Percentiles rank a stretch among this genome's conserved stretches.
phyloP scores from a whole-genome alignment of 2,329 filamentous ascomycete genomes.

The Leptographium flavum region DNA sequence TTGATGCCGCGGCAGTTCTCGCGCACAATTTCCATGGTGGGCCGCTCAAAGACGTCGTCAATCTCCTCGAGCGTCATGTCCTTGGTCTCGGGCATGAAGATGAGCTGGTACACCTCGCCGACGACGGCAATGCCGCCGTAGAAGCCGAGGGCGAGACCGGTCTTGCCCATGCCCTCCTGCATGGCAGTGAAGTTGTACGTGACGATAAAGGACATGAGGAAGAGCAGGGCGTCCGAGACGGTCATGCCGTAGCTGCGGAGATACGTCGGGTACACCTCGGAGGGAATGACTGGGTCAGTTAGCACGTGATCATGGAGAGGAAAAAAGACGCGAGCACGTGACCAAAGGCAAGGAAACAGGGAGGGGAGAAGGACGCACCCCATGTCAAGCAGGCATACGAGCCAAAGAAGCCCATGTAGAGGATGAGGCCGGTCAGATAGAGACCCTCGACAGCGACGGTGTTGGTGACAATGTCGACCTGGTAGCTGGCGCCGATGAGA shows the following conservation, averaged over 20 bases:
- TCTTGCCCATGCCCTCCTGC: conserved; percentile 51
- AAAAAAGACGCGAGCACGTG: no score
- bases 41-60: conserved; percentile 45
- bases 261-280: conserved; percentile 60
- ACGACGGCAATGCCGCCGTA: conserved; percentile 60
- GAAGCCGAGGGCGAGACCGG: conserved; percentile 54
- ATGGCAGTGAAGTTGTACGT: conserved; percentile 64
- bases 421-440: conserved; percentile 52
- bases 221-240: conserved; percentile 51
- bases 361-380: conserved; percentile 13
- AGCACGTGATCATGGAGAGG: no score
- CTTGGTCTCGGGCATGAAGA: conserved; percentile 61
- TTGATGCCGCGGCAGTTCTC: conserved; percentile 27
- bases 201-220: conserved; percentile 57
- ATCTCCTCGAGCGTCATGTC: conserved; percentile 57
- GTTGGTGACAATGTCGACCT: conserved; percentile 32
- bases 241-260: conserved; percentile 63
- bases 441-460: conserved; percentile 37
- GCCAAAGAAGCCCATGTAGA: conserved; percentile 57
- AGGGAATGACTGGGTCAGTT: conserved; percentile 34
- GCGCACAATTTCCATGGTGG: conserved; percentile 46
- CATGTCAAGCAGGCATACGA: conserved; percentile 50
- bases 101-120: conserved; percentile 56
- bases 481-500: conserved; percentile 50
- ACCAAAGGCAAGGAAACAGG: background rate